Evolutionary conservation across 192 early-diverging fungal species (phyloP).

Genomic region (Kickxella alabastrina): DNA sequence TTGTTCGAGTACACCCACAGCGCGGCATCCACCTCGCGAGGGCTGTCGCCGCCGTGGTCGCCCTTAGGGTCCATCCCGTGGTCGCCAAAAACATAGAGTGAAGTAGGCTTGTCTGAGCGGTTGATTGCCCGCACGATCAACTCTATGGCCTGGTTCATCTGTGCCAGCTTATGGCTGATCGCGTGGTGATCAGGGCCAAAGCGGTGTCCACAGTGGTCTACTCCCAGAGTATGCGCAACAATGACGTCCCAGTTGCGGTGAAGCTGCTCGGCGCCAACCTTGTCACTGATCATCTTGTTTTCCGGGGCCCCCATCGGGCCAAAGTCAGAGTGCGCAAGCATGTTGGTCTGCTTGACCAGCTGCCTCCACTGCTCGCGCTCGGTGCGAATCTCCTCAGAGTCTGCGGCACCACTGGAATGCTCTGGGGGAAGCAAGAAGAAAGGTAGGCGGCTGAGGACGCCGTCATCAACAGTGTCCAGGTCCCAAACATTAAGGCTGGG

Average conservation of each 20-base stretch:
- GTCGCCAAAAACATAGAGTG: constrained; percentile 90
- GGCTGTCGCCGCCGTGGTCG: constrained; percentile 95
- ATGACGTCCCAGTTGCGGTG: constrained; percentile 67
- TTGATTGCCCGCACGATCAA: constrained; percentile 63
- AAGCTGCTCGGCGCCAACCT: constrained; percentile 19
- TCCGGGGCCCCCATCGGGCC: neutral
- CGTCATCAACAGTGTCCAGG: constrained; percentile 90
- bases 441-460: constrained; percentile 64
- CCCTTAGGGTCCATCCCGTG: constrained; percentile 96
- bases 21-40: constrained; percentile 80
- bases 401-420: neutral
- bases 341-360: constrained; percentile 34
- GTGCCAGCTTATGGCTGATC: constrained; percentile 79
- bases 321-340: constrained; percentile 30
- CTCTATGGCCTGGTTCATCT: constrained; percentile 80
- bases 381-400: neutral
- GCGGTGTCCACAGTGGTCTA: constrained; percentile 94
- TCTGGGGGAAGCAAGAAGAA: constrained; percentile 30
- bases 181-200: constrained; percentile 82
- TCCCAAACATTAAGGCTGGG: constrained; percentile 80
- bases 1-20: constrained; percentile 73
- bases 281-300: constrained; percentile 22
- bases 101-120: constrained; percentile 58
- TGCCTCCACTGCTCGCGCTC: constrained; percentile 23
- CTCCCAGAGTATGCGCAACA: constrained; percentile 91